Base-by-base conservation (phyloP, 2,329 filamentous ascomycete species). In the Ophiosphaerella narmari region DNA sequence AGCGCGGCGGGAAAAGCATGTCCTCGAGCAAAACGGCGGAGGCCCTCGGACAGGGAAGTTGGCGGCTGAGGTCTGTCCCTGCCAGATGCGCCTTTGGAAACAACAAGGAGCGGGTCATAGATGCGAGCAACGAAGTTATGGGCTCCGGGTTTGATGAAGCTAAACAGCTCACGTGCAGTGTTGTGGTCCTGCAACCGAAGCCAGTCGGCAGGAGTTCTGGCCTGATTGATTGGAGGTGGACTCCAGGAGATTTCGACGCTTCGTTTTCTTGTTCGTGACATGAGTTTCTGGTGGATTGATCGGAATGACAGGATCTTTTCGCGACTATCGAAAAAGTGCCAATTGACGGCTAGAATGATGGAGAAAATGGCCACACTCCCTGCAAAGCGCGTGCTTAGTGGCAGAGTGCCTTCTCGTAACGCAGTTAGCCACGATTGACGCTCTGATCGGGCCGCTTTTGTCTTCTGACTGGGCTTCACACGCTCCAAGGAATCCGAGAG, bases 161-260 rank as follows among this genome's bases (percentile, higher is more conserved):
- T 80, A 67, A 92, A 90, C 13, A 92, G 82, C 64, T 92, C 89
- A 33, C 82, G 82, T 2, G 88, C 89, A 1, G 88, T 91, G 63
- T 90, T 87, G 60, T 91, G 88, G 60, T 92, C 89, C 68, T 92
- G 89, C 48, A 91, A 78, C 23, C 83, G 82, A 42, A 92, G 77
- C 89, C 89, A 93, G 13, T 89, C 87, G 4, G 82, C 85, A 1
- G 87, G 89, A n/a, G 86, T 89, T 52, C 89, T 80, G 2, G 87
- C 88, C 66, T 90, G 88, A 62, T 92, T 86, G 52, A 91, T 82
- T 18, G 82, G 80, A 9, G 85, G 78, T 2, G 85, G 77, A 3
- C 44, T 65, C 63, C 62, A 66, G 7, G 48, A 41, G 37, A 43
- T 16, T 40, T 59, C 24, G 9, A 36, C 43, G 36, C 49, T 60